Conservation (phyloP, 2,329 filamentous ascomycete species). For the Metarhizium guizhouense region DNA sequence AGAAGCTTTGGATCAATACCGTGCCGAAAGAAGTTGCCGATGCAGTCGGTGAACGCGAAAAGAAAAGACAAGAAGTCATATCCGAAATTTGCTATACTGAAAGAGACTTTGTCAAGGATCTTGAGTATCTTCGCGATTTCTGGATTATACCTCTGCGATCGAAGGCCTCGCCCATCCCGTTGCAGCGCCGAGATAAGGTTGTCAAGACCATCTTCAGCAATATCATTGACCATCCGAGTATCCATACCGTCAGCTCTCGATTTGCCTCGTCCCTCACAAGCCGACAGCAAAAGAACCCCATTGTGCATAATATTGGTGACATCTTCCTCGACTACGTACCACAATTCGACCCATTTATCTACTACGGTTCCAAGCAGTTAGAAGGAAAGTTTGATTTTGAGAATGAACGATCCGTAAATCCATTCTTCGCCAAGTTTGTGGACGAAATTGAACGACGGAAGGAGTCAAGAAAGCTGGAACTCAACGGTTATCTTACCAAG, state of each 20-base stretch:
- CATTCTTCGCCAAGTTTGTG: constrained; percentile 80
- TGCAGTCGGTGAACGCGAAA: constrained; percentile 79
- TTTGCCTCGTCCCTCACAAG: constrained; percentile 84
- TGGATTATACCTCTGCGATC: constrained; percentile 91
- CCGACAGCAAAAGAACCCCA: constrained; percentile 80
- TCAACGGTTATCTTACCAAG: constrained; percentile 97
- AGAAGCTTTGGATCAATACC: constrained; percentile 99
- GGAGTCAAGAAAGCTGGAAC: constrained; percentile 89
- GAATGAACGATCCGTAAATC: constrained; percentile 82
- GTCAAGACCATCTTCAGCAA: constrained; percentile 95
- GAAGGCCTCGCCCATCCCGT: constrained; percentile 77
- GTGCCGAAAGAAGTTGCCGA: constrained; percentile 93
- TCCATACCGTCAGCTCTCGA: constrained; percentile 81
- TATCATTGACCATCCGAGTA: constrained; percentile 71
- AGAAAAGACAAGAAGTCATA: constrained; percentile 97
- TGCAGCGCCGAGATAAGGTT: constrained; percentile 78
- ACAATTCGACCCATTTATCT: constrained; percentile 90
- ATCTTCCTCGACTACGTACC: constrained; percentile 90
- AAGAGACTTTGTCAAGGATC: constrained; percentile 95
- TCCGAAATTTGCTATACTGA: constrained; percentile 99
- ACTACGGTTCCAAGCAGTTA: constrained; percentile 90
- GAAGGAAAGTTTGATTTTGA: constrained; percentile 98
- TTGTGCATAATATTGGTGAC: constrained; percentile 85
- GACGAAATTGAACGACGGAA: constrained; percentile 94
- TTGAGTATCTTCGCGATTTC: constrained; percentile 96